phyloP scores from a whole-genome alignment of 768 basidiomycete species.

The Boletales sp. region DNA sequence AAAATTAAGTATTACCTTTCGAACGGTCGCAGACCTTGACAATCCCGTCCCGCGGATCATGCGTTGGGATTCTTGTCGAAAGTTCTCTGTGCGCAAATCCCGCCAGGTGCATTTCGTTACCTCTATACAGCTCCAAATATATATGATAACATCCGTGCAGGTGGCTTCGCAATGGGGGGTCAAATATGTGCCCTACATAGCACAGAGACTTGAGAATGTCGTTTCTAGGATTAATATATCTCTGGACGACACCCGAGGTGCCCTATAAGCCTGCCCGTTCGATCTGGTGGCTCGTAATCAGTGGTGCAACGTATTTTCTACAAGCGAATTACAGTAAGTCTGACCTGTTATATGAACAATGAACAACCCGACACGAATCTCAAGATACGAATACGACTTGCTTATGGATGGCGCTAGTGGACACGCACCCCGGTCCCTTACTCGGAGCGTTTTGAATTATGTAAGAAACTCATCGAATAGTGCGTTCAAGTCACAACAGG shows the following conservation, averaged over 20 bases:
- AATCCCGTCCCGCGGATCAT: slow-evolving; percentile 40
- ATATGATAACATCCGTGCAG: slow-evolving; percentile 7
- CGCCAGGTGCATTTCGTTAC: slow-evolving; percentile 3
- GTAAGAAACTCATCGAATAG: slow-evolving; percentile 38
- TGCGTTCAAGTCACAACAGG: slow-evolving; percentile 6
- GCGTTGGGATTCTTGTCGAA: slow-evolving; percentile 37
- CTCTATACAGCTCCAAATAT: background rate
- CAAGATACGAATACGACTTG: slow-evolving; percentile 39
- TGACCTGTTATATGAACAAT: background rate
- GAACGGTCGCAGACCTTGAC: slow-evolving; percentile 31
- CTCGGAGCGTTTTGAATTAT: slow-evolving; percentile 40
- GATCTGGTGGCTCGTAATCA: slow-evolving; percentile 34
- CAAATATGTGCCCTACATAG: slow-evolving; percentile 35
- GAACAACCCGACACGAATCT: too few species aligned
- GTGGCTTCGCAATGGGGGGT: slow-evolving; percentile 28
- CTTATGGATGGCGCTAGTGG: slow-evolving; percentile 37
- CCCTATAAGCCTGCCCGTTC: slow-evolving; percentile 41
- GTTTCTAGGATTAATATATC: slow-evolving; percentile 33
- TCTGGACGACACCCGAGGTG: slow-evolving; percentile 35
- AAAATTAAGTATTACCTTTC: slow-evolving; percentile 28
- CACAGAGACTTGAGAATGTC: slow-evolving; percentile 31
- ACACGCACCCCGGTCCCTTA: slow-evolving; percentile 33
- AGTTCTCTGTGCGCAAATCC: slow-evolving; percentile 3
- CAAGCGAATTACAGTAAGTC: slow-evolving; percentile 33
- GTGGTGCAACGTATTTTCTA: slow-evolving; percentile 39